Percentiles rank a stretch among this genome's conserved stretches.
Evolutionary conservation across 2,329 filamentous ascomycete species (phyloP).

Genomic region (Aspergillus ustus): DNA sequence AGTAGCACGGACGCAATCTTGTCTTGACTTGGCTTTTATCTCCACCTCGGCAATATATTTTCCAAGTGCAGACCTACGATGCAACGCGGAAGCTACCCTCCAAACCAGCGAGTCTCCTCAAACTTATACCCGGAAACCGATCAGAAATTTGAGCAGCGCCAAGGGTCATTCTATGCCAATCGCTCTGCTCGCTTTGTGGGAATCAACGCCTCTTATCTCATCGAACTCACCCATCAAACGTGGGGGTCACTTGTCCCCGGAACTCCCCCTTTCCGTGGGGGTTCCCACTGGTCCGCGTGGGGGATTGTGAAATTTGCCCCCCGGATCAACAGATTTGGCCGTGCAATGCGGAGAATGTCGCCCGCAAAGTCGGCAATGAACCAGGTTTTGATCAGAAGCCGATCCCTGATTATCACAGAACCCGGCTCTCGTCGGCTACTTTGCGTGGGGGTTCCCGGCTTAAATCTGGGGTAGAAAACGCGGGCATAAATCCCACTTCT

Average conservation of each 20-base stretch:
- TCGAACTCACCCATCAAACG: background rate
- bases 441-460: background rate
- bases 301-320: background rate
- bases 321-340: background rate
- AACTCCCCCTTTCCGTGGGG: background rate
- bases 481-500: background rate
- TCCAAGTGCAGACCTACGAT: background rate
- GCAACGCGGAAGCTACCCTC: too few species aligned
- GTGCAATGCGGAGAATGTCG: background rate
- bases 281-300: background rate
- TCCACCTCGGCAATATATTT: background rate
- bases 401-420: background rate
- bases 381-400: background rate
- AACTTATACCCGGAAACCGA: background rate
- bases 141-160: background rate
- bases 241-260: background rate
- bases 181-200: too few species aligned
- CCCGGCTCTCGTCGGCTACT: background rate
- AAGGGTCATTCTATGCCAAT: background rate
- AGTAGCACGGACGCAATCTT: background rate
- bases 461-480: background rate
- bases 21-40: background rate
- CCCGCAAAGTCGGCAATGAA: background rate
- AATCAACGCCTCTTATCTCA: background rate
- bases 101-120: too few species aligned